Conservation (phyloP, 176 grass and related monocot species). For the Oryza longistaminata region DNA sequence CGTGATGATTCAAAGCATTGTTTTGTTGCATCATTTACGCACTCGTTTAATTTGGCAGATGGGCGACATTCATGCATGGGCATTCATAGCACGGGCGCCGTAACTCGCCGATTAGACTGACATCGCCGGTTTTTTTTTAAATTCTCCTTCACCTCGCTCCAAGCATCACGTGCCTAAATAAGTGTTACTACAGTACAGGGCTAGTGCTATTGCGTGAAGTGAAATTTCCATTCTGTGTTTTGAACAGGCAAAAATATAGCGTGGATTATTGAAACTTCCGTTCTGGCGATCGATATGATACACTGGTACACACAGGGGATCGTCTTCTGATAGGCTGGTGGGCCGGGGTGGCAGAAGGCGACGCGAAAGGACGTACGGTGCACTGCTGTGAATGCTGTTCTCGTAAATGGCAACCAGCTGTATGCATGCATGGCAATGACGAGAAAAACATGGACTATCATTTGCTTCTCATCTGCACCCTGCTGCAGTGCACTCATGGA, state of each 20-base stretch:
- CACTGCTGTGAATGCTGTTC: neutral
- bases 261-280: no score
- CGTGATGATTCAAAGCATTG: neutral
- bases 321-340: neutral
- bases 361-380: neutral
- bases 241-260: no score
- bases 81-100: neutral
- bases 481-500: no score
- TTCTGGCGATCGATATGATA: no score
- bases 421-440: neutral
- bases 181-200: no score
- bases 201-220: no score
- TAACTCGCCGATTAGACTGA: neutral
- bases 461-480: neutral
- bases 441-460: neutral
- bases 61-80: neutral
- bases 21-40: neutral
- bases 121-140: neutral
- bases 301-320: no score
- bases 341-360: neutral
- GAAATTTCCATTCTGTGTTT: no score
- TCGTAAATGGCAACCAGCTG: conserved; percentile 30
- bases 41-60: neutral
- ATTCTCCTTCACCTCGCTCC: neutral
- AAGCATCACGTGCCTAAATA: neutral